Conservation (phyloP, 352 stramenopile species). For the Thraustochytrium striatum region DNA sequence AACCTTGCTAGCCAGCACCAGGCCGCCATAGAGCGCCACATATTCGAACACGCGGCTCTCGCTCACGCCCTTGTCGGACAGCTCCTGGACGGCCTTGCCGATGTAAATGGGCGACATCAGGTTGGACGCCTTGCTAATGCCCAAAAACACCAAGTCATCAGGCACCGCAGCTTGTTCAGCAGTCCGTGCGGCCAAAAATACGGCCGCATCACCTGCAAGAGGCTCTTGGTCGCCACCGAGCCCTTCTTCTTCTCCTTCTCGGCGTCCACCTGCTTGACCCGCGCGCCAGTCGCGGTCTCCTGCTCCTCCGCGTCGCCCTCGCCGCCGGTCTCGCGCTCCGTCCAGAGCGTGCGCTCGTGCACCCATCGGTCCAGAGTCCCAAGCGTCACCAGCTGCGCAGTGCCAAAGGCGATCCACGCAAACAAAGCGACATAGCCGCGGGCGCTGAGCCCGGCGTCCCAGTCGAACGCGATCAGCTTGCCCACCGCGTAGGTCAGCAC, state of each 20-base stretch:
- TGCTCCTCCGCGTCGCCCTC: not conserved
- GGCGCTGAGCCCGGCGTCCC: not conserved
- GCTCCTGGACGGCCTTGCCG: slow-evolving; percentile 42
- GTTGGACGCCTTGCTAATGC: slow-evolving; percentile 28
- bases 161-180: slow-evolving; percentile 43
- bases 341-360: slow-evolving; percentile 16
- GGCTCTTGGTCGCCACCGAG: not conserved
- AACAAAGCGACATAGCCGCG: slow-evolving; percentile 14
- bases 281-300: not conserved
- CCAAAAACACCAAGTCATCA: slow-evolving; percentile 45
- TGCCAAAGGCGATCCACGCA: slow-evolving; percentile 20
- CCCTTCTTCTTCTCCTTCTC: not conserved
- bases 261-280: slow-evolving; percentile 1
- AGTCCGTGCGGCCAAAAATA: slow-evolving; percentile 46
- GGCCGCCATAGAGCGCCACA: slow-evolving; percentile 8
- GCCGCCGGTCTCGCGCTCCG: not conserved
- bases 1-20: slow-evolving; percentile 6
- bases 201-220: slow-evolving; percentile 44
- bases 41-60: not conserved
- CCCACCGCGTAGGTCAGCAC: slow-evolving; percentile 24
- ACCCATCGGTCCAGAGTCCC: not conserved
- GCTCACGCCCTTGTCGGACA: not conserved
- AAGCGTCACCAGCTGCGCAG: slow-evolving; percentile 19
- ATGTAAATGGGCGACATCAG: slow-evolving; percentile 39
- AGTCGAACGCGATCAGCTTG: slow-evolving; percentile 42